A percentile compares a stretch with the other conserved stretches of the same genome.
Evolutionary conservation across 345 rosid genomes (phyloP).

Genomic region (Hibiscus trionum): DNA sequence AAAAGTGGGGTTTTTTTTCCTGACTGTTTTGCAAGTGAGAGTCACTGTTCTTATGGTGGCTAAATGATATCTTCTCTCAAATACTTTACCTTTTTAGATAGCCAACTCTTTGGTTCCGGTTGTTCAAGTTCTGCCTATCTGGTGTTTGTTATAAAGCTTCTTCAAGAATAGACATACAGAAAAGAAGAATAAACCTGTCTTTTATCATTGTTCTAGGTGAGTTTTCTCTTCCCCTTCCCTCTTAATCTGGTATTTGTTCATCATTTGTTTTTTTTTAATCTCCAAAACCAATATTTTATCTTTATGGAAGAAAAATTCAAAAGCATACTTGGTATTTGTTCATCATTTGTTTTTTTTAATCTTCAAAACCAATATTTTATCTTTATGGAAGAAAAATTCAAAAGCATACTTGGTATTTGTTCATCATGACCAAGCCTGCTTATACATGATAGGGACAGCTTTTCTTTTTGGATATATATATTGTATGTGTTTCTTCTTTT

Average conservation of each 20-base stretch:
- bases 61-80: not conserved
- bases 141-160: not conserved
- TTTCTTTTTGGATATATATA: no score
- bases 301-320: not conserved
- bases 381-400: not conserved
- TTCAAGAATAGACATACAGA: not conserved
- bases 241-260: no score
- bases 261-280: no score
- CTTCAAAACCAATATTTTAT: not conserved
- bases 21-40: not conserved
- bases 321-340: not conserved
- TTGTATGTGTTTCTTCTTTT: no score
- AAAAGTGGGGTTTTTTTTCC: not conserved
- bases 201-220: constrained; percentile 13
- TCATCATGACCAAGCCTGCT: no score
- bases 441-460: no score
- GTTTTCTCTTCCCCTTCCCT: not conserved
- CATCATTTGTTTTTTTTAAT: no score
- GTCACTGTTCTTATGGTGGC: not conserved
- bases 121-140: not conserved
- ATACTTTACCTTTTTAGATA: not conserved
- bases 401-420: not conserved
- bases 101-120: not conserved
- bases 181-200: not conserved
- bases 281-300: not conserved